phyloP scores from a whole-genome alignment of 805 yeast genomes.

The Candida arabinofermentans region DNA sequence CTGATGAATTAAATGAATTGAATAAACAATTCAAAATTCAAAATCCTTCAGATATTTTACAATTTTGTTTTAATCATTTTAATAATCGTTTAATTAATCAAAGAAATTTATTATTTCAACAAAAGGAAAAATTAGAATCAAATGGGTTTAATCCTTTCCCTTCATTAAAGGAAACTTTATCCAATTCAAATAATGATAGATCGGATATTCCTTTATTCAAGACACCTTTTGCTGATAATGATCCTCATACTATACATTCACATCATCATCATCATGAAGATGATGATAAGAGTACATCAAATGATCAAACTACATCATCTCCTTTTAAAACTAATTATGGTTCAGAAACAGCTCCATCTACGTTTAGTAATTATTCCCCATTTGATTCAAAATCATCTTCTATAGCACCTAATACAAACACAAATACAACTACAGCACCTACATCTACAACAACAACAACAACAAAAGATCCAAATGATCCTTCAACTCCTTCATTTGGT shows the following conservation, averaged over 20 bases:
- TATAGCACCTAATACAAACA: too few species aligned
- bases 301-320: background rate
- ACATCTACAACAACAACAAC: slow-evolving; percentile 2
- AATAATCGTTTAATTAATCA: slow-evolving; percentile 57
- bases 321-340: slow-evolving; percentile 28
- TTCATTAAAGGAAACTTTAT: slow-evolving; percentile 8
- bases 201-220: slow-evolving; percentile 41
- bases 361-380: slow-evolving; percentile 20
- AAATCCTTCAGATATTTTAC: slow-evolving; percentile 66
- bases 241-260: slow-evolving; percentile 50
- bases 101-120: slow-evolving; percentile 48
- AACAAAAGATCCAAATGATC: slow-evolving; percentile 5
- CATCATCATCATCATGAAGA: slow-evolving; percentile 18
- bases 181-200: slow-evolving; percentile 18
- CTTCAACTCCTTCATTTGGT: slow-evolving; percentile 1
- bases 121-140: slow-evolving; percentile 43
- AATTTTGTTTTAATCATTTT: slow-evolving; percentile 74
- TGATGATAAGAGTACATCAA: too few species aligned
- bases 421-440: too few species aligned
- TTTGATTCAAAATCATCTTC: slow-evolving; percentile 11
- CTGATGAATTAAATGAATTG: slow-evolving; percentile 54
- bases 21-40: slow-evolving; percentile 50
- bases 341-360: slow-evolving; percentile 13
- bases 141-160: slow-evolving; percentile 42
- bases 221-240: slow-evolving; percentile 60